Percentiles rank a stretch among this genome's conserved stretches.
Evolutionary conservation across 768 basidiomycete genomes (phyloP).

Genomic region (Gyrodon lividus): DNA sequence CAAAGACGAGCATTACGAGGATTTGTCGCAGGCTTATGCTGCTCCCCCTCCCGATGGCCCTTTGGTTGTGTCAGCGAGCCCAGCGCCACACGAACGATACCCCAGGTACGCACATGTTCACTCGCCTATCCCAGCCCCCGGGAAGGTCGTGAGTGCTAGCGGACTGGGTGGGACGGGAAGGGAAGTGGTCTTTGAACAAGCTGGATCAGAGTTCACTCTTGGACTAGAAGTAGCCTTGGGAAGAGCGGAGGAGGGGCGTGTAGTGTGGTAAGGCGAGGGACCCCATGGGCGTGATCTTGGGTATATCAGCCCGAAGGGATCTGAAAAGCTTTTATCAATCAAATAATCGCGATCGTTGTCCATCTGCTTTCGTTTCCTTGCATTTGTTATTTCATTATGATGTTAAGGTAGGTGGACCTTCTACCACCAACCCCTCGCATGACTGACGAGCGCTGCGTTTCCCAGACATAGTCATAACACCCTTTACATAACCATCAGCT

Average conservation of each 20-base stretch:
- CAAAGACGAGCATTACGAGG: conserved; percentile 23
- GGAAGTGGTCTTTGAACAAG: conserved; percentile 27
- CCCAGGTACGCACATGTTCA: conserved; percentile 31
- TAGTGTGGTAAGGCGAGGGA: conserved; percentile 26
- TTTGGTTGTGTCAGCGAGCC: conserved; percentile 15
- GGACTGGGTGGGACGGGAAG: conserved; percentile 14
- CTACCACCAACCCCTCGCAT: neutral
- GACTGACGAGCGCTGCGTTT: neutral
- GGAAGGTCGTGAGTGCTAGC: conserved; percentile 11
- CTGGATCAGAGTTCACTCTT: conserved; percentile 25
- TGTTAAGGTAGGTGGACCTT: conserved; percentile 10
- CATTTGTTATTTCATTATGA: neutral
- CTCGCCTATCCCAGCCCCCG: conserved; percentile 13
- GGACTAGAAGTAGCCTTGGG: conserved; percentile 33
- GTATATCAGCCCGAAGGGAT: neutral
- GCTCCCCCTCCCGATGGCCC: conserved; percentile 31
- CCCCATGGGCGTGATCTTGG: neutral
- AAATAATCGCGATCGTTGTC: conserved; percentile 19
- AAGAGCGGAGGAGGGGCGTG: conserved; percentile 32
- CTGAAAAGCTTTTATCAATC: conserved; percentile 4
- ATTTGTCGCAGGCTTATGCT: conserved; percentile 31
- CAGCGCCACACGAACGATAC: conserved; percentile 19
- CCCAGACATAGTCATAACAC: neutral
- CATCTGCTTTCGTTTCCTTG: conserved; percentile 8
- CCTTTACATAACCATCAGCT: conserved; percentile 6